A percentile compares a stretch with the other conserved stretches of the same genome.
phyloP scores from a whole-genome alignment of 2,329 filamentous ascomycete genomes.

The Penicillium sp. region DNA sequence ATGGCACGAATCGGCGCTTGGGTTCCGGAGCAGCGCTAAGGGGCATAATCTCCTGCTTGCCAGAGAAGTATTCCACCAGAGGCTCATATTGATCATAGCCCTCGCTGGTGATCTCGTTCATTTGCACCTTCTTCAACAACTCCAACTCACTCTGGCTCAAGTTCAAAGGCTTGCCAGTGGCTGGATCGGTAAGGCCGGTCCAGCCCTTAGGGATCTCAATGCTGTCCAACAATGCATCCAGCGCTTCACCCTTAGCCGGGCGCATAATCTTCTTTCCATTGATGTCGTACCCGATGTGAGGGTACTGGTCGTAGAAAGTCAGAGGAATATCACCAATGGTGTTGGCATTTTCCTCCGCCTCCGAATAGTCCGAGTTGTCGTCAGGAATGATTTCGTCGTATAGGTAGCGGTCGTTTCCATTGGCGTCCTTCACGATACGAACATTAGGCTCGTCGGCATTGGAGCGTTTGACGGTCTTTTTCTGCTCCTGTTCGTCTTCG shows the following conservation, averaged over 20 bases:
- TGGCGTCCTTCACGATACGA: constrained; percentile 74
- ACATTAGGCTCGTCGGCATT: constrained; percentile 50
- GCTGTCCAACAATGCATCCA: constrained; percentile 91
- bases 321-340: constrained; percentile 95
- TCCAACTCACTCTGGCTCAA: constrained; percentile 86
- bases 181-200: constrained; percentile 92
- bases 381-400: constrained; percentile 92
- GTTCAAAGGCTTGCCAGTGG: constrained; percentile 89
- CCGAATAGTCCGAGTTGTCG: constrained; percentile 94
- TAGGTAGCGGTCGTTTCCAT: constrained; percentile 85
- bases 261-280: constrained; percentile 98
- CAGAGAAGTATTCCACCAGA: constrained; percentile 91
- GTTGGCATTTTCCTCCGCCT: constrained; percentile 75
- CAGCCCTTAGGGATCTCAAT: constrained; percentile 97
- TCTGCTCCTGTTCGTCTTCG: constrained; percentile 43
- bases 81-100: constrained; percentile 94
- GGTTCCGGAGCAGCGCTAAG: constrained; percentile 92
- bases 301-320: constrained; percentile 95
- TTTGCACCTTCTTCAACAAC: constrained; percentile 81
- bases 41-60: constrained; percentile 89
- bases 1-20: constrained; percentile 92
- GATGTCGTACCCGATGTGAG: constrained; percentile 98
- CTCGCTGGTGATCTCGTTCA: constrained; percentile 83
- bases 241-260: constrained; percentile 86
- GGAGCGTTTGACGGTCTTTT: constrained; percentile 19